Percentiles rank a stretch among this genome's conserved stretches.
Conservation (phyloP, 2,329 filamentous ascomycete species). For the Cercospora sojina region DNA sequence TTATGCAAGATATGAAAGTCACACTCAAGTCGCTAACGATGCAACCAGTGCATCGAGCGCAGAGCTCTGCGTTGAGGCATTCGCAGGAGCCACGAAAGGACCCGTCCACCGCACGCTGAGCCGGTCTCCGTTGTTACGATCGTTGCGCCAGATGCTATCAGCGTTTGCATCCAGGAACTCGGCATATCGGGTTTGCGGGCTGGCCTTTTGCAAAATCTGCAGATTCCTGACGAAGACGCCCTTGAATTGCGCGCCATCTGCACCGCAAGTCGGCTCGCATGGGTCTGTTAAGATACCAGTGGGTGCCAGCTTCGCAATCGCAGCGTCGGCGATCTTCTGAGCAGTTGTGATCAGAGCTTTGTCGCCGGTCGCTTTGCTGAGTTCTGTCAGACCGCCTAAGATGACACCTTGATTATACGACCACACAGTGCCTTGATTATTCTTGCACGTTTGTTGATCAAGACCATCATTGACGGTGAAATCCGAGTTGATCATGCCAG, state of each 20-base stretch:
- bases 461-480: slow-evolving; percentile 58
- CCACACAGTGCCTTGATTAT: slow-evolving; percentile 47
- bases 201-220: slow-evolving; percentile 55
- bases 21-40: slow-evolving; percentile 27
- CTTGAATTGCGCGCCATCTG: slow-evolving; percentile 63
- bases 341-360: slow-evolving; percentile 40
- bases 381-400: slow-evolving; percentile 57
- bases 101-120: slow-evolving; percentile 67
- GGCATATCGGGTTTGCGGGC: slow-evolving; percentile 51
- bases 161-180: slow-evolving; percentile 61
- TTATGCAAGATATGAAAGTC: background rate
- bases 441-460: slow-evolving; percentile 49
- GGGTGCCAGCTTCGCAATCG: slow-evolving; percentile 39
- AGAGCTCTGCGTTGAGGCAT: slow-evolving; percentile 36
- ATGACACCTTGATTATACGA: slow-evolving; percentile 63
- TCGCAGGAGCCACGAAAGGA: slow-evolving; percentile 46
- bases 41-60: slow-evolving; percentile 38
- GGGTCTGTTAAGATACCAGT: slow-evolving; percentile 45
- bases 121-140: slow-evolving; percentile 52
- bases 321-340: slow-evolving; percentile 43
- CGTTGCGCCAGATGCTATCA: slow-evolving; percentile 62
- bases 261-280: slow-evolving; percentile 41
- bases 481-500: slow-evolving; percentile 52
- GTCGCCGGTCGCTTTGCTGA: slow-evolving; percentile 43
- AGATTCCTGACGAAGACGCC: slow-evolving; percentile 68